Conservation (phyloP, 202 grass and related monocot species). For the Setaria viridis region DNA sequence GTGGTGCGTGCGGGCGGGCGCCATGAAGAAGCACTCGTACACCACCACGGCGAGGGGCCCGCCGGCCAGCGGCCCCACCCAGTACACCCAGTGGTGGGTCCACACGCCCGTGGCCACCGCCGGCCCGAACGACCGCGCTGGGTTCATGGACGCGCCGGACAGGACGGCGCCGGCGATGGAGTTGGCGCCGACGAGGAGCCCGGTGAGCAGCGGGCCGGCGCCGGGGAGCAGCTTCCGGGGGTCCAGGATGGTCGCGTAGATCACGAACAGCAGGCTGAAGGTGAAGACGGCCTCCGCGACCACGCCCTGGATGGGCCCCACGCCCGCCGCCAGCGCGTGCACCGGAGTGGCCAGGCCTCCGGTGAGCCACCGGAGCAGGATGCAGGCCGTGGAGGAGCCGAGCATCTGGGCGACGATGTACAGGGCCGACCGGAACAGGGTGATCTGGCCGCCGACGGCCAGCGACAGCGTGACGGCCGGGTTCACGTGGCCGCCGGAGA, state of each 20-base stretch:
- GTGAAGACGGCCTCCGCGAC: constrained; percentile 82
- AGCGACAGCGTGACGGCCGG: constrained; percentile 84
- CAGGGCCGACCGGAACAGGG: constrained; percentile 65
- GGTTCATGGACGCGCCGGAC: constrained; percentile 94
- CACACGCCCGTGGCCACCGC: constrained; percentile 69
- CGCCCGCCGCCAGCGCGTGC: constrained; percentile 68
- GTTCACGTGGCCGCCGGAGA: constrained; percentile 90
- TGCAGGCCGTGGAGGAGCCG: constrained; percentile 69
- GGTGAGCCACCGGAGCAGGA: constrained; percentile 81
- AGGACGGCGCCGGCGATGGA: constrained; percentile 76
- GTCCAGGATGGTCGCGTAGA: constrained; percentile 81
- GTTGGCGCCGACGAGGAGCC: constrained; percentile 84
- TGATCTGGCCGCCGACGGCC: constrained; percentile 75
- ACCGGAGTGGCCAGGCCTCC: constrained; percentile 65
- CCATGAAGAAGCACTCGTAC: constrained; percentile 67
- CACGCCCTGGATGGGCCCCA: constrained; percentile 64
- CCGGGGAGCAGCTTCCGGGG: constrained; percentile 57
- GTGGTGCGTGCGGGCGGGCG: constrained; percentile 34
- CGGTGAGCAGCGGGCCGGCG: constrained; percentile 70
- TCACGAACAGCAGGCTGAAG: constrained; percentile 83
- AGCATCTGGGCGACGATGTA: constrained; percentile 78
- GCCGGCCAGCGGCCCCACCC: constrained; percentile 80
- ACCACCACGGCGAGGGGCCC: constrained; percentile 67
- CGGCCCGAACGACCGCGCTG: constrained; percentile 83
- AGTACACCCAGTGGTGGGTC: constrained; percentile 94